phyloP scores from a whole-genome alignment of 1,139 yeast genomes.

The Zygosaccharomyces pseudobailii region DNA sequence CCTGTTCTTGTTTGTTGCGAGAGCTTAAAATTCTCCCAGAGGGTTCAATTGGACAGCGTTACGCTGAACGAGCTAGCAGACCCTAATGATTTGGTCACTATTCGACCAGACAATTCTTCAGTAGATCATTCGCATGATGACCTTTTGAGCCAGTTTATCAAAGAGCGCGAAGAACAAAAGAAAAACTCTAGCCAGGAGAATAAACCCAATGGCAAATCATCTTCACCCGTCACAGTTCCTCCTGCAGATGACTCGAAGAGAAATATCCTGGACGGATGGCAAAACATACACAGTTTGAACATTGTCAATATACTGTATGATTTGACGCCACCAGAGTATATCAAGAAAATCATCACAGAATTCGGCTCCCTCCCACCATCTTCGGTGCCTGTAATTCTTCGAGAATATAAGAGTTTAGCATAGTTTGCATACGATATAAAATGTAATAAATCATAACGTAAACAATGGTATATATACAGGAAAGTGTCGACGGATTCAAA shows the following conservation, averaged over 20 bases:
- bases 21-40: constrained; percentile 87
- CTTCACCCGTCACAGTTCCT: constrained; percentile 18
- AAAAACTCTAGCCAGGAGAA: constrained; percentile 26
- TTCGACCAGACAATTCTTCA: constrained; percentile 47
- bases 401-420: constrained; percentile 68
- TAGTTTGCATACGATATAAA: constrained; percentile 7
- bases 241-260: constrained; percentile 23
- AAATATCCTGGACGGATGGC: constrained; percentile 59
- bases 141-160: constrained; percentile 62
- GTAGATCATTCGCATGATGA: constrained; percentile 51
- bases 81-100: constrained; percentile 62
- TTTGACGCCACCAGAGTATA: constrained; percentile 88
- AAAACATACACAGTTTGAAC: constrained; percentile 56
- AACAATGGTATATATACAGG: constrained; percentile 1
- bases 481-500: constrained; percentile 36
- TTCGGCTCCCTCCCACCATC: constrained; percentile 95
- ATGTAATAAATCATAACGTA: neutral
- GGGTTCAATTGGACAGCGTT: constrained; percentile 92
- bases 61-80: constrained; percentile 91
- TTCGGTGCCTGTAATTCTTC: constrained; percentile 90
- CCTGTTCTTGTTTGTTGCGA: constrained; percentile 97
- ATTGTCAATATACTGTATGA: constrained; percentile 86
- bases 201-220: constrained; percentile 20
- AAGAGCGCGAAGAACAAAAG: constrained; percentile 36
- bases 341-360: constrained; percentile 92